A percentile compares a stretch with the other conserved stretches of the same genome.
Evolutionary conservation across 2,329 filamentous ascomycete species (phyloP).

Genomic region (Neonectria hederae): DNA sequence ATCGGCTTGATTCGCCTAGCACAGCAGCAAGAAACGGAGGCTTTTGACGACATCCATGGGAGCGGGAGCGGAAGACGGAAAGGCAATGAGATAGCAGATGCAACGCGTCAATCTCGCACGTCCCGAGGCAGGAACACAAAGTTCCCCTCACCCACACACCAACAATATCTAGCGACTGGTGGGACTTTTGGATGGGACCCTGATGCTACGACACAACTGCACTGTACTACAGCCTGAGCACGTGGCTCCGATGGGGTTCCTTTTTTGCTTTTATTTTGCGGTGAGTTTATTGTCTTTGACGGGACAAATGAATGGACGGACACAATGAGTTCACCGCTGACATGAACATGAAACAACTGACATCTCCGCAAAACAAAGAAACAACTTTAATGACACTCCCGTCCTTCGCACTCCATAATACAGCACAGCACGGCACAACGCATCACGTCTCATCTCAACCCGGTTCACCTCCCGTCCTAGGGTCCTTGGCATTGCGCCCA

Average conservation of each 20-base stretch:
- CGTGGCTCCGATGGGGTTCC: neutral
- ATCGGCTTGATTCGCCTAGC: slow-evolving; percentile 15
- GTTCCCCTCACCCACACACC: neutral
- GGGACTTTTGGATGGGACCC: neutral
- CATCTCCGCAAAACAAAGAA: slow-evolving; percentile 11
- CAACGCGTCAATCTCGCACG: neutral
- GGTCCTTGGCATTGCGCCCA: neutral
- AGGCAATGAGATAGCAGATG: neutral
- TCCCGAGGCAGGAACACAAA: neutral
- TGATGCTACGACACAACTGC: neutral
- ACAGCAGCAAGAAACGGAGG: slow-evolving; percentile 5
- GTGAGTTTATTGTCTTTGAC: neutral
- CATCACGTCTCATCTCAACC: neutral
- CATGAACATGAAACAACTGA: slow-evolving; percentile 10
- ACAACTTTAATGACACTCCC: slow-evolving; percentile 14
- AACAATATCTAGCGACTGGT: neutral
- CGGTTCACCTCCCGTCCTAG: neutral
- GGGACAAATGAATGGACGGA: neutral
- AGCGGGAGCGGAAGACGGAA: slow-evolving; percentile 2
- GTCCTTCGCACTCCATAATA: neutral
- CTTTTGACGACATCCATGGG: neutral
- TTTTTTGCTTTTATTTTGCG: neutral
- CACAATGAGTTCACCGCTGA: neutral
- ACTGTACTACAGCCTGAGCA: neutral
- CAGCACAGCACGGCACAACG: neutral